A percentile compares a stretch with the other conserved stretches of the same genome.
phyloP scores from a whole-genome alignment of 495 filamentous ascomycete genomes.

The Platismatia glauca region DNA sequence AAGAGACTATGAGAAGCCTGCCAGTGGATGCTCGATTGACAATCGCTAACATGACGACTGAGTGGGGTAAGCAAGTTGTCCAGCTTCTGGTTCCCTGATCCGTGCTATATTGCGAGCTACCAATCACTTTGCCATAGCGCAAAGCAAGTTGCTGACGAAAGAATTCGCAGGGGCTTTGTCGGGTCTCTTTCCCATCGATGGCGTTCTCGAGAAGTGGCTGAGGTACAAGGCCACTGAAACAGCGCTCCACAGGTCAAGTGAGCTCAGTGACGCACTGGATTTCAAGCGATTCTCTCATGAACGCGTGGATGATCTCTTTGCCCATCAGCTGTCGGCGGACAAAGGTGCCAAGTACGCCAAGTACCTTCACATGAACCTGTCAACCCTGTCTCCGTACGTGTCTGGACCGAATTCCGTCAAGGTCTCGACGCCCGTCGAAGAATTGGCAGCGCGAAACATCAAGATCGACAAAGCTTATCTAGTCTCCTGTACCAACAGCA shows the following conservation, averaged over 20 bases:
- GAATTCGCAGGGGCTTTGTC: slow-evolving; percentile 52
- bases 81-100: no score
- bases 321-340: slow-evolving; percentile 60
- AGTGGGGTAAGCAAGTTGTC: no score
- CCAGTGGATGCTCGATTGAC: slow-evolving; percentile 70
- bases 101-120: no score
- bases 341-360: slow-evolving; percentile 77
- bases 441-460: slow-evolving; percentile 67
- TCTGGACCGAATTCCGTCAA: slow-evolving; percentile 92
- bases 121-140: no score
- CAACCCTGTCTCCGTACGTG: slow-evolving; percentile 76
- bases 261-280: slow-evolving; percentile 23
- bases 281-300: slow-evolving; percentile 55
- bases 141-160: no score
- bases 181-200: slow-evolving; percentile 73
- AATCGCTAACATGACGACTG: slow-evolving; percentile 87
- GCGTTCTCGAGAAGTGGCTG: slow-evolving; percentile 64
- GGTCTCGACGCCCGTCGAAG: slow-evolving; percentile 63
- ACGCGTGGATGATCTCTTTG: slow-evolving; percentile 61
- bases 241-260: slow-evolving; percentile 35
- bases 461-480: slow-evolving; percentile 80
- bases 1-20: slow-evolving; percentile 67
- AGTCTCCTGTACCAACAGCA: slow-evolving; percentile 83
- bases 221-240: slow-evolving; percentile 63
- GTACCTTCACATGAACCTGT: slow-evolving; percentile 65